Conservation (phyloP, 2,329 filamentous ascomycete genomes). For the Graphilbum ipis-grandicollis region DNA sequence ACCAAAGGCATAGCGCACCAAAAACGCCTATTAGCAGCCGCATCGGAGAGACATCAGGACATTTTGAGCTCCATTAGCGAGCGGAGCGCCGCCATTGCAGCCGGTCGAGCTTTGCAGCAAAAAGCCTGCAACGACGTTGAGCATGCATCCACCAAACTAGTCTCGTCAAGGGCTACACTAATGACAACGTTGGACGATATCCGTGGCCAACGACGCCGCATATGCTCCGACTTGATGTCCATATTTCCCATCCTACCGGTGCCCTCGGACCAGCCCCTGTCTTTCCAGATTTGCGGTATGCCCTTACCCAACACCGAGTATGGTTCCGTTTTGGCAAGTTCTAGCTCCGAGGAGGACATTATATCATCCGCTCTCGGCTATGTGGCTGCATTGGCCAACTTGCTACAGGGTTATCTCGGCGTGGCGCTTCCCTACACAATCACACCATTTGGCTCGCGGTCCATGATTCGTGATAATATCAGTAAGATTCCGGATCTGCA, state of each 20-base stretch:
- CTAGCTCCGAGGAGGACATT: slow-evolving; percentile 43
- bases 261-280: slow-evolving; percentile 39
- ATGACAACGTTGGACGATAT: slow-evolving; percentile 45
- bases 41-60: slow-evolving; percentile 46
- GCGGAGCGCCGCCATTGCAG: slow-evolving; percentile 49
- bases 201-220: slow-evolving; percentile 72
- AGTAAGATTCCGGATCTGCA: slow-evolving; percentile 36
- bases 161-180: slow-evolving; percentile 35
- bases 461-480: slow-evolving; percentile 61
- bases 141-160: slow-evolving; percentile 41
- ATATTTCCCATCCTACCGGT: slow-evolving; percentile 68
- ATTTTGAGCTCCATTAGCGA: slow-evolving; percentile 47
- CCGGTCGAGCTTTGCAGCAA: slow-evolving; percentile 41
- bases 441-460: slow-evolving; percentile 53
- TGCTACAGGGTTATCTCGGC: slow-evolving; percentile 68
- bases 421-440: slow-evolving; percentile 70
- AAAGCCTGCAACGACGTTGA: slow-evolving; percentile 42
- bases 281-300: slow-evolving; percentile 69
- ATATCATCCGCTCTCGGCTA: slow-evolving; percentile 70
- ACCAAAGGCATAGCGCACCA: slow-evolving; percentile 43
- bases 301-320: slow-evolving; percentile 68
- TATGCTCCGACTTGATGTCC: slow-evolving; percentile 63
- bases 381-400: slow-evolving; percentile 55
- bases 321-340: slow-evolving; percentile 24
- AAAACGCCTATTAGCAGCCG: slow-evolving; percentile 44